A percentile compares a stretch with the other conserved stretches of the same genome.
phyloP scores from a whole-genome alignment of 129 eudicot genomes.

The Centaurea solstitialis region DNA sequence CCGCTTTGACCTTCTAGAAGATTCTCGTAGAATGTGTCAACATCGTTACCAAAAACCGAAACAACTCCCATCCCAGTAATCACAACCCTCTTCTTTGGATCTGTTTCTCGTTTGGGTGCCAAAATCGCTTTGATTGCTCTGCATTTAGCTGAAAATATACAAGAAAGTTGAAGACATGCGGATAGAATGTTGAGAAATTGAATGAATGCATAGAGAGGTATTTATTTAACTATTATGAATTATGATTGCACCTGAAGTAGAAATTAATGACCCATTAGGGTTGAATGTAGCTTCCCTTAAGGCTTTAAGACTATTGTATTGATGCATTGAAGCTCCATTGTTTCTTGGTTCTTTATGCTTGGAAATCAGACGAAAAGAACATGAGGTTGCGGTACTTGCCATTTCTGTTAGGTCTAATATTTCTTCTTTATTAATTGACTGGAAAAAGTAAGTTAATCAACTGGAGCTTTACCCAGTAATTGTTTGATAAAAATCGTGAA shows the following conservation, averaged over 20 bases:
- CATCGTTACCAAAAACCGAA: constrained; percentile 61
- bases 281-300: constrained; percentile 18
- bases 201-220: not conserved
- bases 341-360: constrained; percentile 32
- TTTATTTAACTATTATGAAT: not conserved
- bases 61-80: constrained; percentile 77
- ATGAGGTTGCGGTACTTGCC: constrained; percentile 45
- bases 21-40: constrained; percentile 50
- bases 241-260: constrained; percentile 30
- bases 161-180: not conserved
- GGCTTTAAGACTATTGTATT: too few species aligned
- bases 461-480: not conserved
- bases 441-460: not conserved
- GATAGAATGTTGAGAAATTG: too few species aligned
- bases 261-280: constrained; percentile 22
- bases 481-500: constrained; percentile 10
- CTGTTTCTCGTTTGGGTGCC: constrained; percentile 66
- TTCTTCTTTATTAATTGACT: not conserved
- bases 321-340: constrained; percentile 40
- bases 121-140: constrained; percentile 38
- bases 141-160: constrained; percentile 38
- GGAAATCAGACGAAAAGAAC: constrained; percentile 38
- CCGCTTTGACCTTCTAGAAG: constrained; percentile 68
- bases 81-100: constrained; percentile 66
- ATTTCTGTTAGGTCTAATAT: constrained; percentile 4